Conservation (phyloP, 2,329 filamentous ascomycete species). For the Colletotrichum sp. region DNA sequence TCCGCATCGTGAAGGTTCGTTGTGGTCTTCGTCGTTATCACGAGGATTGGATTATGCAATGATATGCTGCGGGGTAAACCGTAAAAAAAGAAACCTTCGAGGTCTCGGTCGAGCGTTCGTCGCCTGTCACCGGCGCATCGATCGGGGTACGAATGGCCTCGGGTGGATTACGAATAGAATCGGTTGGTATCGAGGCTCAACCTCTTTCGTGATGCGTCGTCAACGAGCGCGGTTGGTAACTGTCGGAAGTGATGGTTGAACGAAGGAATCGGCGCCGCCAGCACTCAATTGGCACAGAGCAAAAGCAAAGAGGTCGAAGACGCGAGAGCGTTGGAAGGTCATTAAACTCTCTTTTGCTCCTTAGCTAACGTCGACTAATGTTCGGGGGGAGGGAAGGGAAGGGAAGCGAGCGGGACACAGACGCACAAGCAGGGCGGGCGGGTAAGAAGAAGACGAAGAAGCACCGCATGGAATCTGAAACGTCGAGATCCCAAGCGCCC, state of each 20-base stretch:
- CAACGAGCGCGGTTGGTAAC: background rate
- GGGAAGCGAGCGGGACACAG: background rate
- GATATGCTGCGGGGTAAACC: background rate
- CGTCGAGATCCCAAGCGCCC: background rate
- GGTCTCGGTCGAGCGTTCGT: background rate
- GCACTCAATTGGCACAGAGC: background rate
- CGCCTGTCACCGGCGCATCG: background rate
- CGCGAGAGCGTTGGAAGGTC: background rate
- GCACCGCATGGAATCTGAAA: constrained; percentile 2
- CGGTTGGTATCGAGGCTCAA: background rate
- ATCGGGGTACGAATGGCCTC: background rate
- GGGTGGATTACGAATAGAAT: background rate
- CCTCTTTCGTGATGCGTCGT: constrained; percentile 7
- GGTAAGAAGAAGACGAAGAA: background rate
- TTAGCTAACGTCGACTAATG: background rate
- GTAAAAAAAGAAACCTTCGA: background rate
- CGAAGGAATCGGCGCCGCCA: background rate
- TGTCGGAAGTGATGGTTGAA: background rate
- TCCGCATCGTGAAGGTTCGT: background rate
- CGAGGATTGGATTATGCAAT: background rate
- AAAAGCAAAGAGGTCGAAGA: background rate
- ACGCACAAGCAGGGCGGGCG: background rate
- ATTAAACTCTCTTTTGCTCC: background rate
- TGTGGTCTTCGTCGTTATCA: background rate
- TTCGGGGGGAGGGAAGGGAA: background rate